Base-by-base conservation (phyloP, 2,329 filamentous ascomycete genomes). In the Phaeoacremonium minimum region DNA sequence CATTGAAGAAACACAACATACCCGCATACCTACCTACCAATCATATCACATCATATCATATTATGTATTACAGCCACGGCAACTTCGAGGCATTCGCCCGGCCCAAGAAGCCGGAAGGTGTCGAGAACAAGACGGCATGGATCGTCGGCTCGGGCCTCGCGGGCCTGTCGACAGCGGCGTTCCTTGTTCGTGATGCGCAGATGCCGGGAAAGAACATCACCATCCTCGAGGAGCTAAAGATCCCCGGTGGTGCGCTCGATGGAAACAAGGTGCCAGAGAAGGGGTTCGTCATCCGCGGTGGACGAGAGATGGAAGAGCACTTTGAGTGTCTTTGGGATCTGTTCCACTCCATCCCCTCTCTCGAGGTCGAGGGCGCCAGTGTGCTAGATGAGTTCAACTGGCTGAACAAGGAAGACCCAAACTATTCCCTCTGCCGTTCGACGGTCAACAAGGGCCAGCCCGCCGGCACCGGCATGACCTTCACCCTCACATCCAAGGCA, bases 71-170 rank as follows among this genome's bases (percentile, higher is more conserved):
- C 18, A 56, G 51, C 39, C 52, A 53, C 29, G 38, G 44, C 9
- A 44, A 41, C 28, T 49, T 47, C 34, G 45, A 49, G 37, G 45
- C 46, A 8, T 47, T 47, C 36, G 45, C 46, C 4, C 41, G 43
- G 15, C 46, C 46, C 5, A 18, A 42, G 14, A 47, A 47, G 36
- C 33, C 45, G 6, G 45, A 44, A 29, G 47, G 45, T n/a, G 31
- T 41, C 28, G 47, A 47, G 15, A 28, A 41, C 32, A 52, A 46
- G 20, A 37, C 32, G 30, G 56, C 50, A 31, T 62, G 52, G 50
- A 56, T 63, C 16, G 46, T 63, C 7, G 60, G 59, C 18, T 52
- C 52, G 5, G 58, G 59, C 15, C 52, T 61, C 7, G 50, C 58
- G 2, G 54, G 57, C 1, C 46, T 63, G 15, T 52, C 60, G 13